phyloP scores from a whole-genome alignment of 2,329 filamentous ascomycete species.

The Hirsutella minnesotensis region DNA sequence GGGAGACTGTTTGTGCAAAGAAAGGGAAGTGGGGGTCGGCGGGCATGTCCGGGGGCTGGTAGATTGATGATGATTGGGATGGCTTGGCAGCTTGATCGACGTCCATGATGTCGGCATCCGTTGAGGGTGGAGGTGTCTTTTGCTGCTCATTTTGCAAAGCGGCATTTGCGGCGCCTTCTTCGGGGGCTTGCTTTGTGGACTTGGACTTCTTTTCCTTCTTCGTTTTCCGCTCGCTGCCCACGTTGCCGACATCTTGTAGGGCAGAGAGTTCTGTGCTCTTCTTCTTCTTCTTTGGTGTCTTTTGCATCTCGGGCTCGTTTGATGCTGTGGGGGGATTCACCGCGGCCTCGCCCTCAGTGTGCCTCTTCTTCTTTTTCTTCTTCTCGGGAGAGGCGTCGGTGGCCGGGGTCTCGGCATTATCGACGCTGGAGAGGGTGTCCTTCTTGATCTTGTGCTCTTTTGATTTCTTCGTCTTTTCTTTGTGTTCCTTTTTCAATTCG shows the following conservation, averaged over 20 bases:
- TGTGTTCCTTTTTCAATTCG: slow-evolving; percentile 3
- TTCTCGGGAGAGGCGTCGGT: slow-evolving; percentile 8
- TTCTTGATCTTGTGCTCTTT: slow-evolving; percentile 17
- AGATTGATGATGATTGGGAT: slow-evolving; percentile 18
- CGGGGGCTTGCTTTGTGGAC: slow-evolving; percentile 3
- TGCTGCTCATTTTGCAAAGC: slow-evolving; percentile 16
- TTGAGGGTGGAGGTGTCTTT: slow-evolving; percentile 10
- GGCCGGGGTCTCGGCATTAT: neutral
- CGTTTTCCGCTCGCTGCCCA: slow-evolving; percentile 10
- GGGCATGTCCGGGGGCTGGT: slow-evolving; percentile 26
- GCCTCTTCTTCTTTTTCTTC: slow-evolving; percentile 9
- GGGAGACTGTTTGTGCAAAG: slow-evolving; percentile 64
- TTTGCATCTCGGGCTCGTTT: neutral
- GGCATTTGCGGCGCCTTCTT: neutral
- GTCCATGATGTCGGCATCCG: slow-evolving; percentile 25
- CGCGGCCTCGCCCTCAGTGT: neutral
- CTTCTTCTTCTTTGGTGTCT: neutral
- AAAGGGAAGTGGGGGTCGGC: slow-evolving; percentile 52
- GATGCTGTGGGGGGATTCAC: neutral
- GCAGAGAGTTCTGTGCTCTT: neutral
- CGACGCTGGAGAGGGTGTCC: neutral
- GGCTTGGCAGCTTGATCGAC: slow-evolving; percentile 19
- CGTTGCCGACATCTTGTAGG: slow-evolving; percentile 1
- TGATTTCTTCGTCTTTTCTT: too few species aligned
- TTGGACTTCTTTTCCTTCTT: slow-evolving; percentile 13